Percentiles rank a stretch among this genome's conserved stretches.
These are phyloP conservation scores for Apiospora marii DNA, from an alignment of 2,329 filamentous ascomycete genomes.

Conservation along the genomic window DNA sequence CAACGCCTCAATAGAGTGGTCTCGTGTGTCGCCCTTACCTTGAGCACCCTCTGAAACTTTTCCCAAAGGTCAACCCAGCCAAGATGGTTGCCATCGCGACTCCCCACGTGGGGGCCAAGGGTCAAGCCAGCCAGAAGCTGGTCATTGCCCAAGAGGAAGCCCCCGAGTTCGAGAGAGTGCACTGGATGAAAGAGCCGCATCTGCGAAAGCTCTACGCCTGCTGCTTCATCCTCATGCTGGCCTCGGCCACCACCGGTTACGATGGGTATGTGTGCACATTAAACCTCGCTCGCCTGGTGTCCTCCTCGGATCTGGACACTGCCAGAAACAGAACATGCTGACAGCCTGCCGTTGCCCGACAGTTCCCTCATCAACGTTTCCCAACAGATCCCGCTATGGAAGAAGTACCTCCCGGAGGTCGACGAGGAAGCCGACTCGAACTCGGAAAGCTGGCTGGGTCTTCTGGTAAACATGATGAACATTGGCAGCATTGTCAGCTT, in stretches of 20 bases:
- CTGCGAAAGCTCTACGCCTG: slow-evolving; percentile 61
- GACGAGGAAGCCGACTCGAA: slow-evolving; percentile 43
- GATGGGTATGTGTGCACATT: slow-evolving; percentile 52
- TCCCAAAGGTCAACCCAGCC: slow-evolving; percentile 9
- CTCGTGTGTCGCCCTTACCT: slow-evolving; percentile 19
- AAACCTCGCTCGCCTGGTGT: too few species aligned
- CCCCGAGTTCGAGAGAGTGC: slow-evolving; percentile 58
- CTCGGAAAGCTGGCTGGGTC: slow-evolving; percentile 51
- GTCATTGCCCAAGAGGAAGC: slow-evolving; percentile 53
- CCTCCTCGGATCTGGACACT: background rate
- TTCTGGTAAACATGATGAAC: slow-evolving; percentile 50
- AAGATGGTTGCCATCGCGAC: slow-evolving; percentile 24
- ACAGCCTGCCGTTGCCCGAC: background rate
- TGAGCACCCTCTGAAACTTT: background rate
- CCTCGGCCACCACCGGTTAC: slow-evolving; percentile 64
- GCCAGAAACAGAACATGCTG: background rate
- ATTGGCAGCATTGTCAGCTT: slow-evolving; percentile 49
- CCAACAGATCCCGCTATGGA: slow-evolving; percentile 54
- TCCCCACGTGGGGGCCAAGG: slow-evolving; percentile 23
- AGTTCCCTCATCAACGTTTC: slow-evolving; percentile 56
- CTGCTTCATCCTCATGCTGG: slow-evolving; percentile 56
- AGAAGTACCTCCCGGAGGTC: slow-evolving; percentile 51
- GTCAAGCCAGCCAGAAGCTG: slow-evolving; percentile 11
- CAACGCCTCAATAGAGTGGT: slow-evolving; percentile 24
- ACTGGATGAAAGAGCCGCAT: slow-evolving; percentile 63